Conservation (phyloP, 805 yeast genomes). For the Myxozyma geophila region DNA sequence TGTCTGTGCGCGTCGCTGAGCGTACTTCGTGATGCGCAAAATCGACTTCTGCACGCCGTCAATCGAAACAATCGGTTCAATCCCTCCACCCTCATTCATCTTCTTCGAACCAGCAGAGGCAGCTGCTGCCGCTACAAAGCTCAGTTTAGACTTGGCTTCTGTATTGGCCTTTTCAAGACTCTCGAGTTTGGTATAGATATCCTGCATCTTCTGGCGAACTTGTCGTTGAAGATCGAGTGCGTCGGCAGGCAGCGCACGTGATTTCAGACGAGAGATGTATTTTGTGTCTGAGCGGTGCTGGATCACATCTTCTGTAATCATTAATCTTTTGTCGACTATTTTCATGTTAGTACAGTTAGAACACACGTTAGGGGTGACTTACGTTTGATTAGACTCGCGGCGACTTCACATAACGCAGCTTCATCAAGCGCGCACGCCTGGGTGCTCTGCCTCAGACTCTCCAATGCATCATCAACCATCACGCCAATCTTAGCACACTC, state of each 20-base stretch:
- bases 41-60: slow-evolving; percentile 31
- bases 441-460: neutral
- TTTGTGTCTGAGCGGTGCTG: slow-evolving; percentile 23
- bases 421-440: neutral
- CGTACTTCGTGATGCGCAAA: slow-evolving; percentile 26
- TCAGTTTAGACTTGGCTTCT: slow-evolving; percentile 23
- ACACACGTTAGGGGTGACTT: neutral
- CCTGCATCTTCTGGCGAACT: slow-evolving; percentile 16
- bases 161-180: slow-evolving; percentile 24
- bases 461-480: slow-evolving; percentile 12
- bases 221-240: slow-evolving; percentile 28
- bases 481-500: slow-evolving; percentile 5
- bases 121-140: neutral
- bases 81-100: slow-evolving; percentile 2
- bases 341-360: neutral
- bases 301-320: slow-evolving; percentile 14
- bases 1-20: slow-evolving; percentile 24
- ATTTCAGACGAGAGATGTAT: slow-evolving; percentile 10
- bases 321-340: slow-evolving; percentile 18
- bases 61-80: slow-evolving; percentile 12
- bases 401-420: slow-evolving; percentile 16
- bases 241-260: slow-evolving; percentile 26
- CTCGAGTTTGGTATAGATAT: slow-evolving; percentile 16
- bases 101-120: neutral
- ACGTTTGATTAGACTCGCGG: slow-evolving; percentile 13